A percentile compares a stretch with the other conserved stretches of the same genome.
phyloP scores from a whole-genome alignment of 2,329 filamentous ascomycete genomes.

The Coniella vitis region DNA sequence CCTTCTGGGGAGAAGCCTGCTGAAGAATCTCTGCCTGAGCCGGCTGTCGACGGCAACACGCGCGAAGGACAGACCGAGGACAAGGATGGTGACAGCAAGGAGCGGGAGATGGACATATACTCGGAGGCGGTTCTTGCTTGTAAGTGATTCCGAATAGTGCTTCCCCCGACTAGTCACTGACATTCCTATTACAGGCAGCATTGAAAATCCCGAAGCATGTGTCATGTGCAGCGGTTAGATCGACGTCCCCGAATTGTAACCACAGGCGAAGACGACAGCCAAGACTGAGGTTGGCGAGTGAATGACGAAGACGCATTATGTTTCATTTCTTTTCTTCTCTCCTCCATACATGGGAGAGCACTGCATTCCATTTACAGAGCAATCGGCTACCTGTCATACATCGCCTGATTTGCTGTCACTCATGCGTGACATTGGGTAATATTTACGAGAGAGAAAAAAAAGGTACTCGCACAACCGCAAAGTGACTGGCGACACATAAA shows the following conservation, averaged over 20 bases:
- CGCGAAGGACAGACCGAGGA: constrained; percentile 61
- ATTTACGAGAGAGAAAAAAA: constrained; percentile 1
- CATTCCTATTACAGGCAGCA: constrained; percentile 57
- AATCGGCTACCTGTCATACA: constrained; percentile 5
- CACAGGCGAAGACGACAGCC: constrained; percentile 3
- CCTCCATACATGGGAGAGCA: background rate
- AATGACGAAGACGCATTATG: constrained; percentile 9
- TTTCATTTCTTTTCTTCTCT: constrained; percentile 2
- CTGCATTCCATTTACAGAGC: background rate
- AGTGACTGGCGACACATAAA: constrained; percentile 2
- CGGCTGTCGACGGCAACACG: constrained; percentile 45
- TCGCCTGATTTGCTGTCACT: background rate
- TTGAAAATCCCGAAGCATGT: constrained; percentile 92
- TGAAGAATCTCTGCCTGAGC: constrained; percentile 55
- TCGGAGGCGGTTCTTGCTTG: constrained; percentile 86
- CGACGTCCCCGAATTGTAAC: background rate
- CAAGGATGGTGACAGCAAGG: constrained; percentile 60
- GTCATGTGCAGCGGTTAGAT: constrained; percentile 92
- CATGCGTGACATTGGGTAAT: constrained; percentile 13
- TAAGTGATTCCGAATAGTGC: constrained; percentile 34
- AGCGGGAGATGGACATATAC: constrained; percentile 87
- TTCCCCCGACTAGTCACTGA: constrained; percentile 24
- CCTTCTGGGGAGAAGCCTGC: constrained; percentile 54
- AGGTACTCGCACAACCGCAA: constrained; percentile 6
- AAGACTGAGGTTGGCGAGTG: constrained; percentile 7